These are phyloP conservation scores for Termitomyces sp. DNA, from an alignment of 768 basidiomycete genomes.

Conservation along the genomic window DNA sequence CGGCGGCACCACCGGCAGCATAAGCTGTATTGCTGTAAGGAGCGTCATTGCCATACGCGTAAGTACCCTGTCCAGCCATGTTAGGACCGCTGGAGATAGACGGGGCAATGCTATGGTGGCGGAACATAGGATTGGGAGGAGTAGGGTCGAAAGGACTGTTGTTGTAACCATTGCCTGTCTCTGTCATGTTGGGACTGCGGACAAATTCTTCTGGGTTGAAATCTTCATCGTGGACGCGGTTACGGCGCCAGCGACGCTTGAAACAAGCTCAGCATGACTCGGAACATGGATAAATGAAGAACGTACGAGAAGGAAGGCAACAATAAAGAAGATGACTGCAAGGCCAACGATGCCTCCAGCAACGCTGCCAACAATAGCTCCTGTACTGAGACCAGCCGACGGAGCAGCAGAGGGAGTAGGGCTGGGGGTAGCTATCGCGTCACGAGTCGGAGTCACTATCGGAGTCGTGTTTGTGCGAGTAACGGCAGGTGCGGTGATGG, in stretches of 20 bases:
- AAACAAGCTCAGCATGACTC: background rate
- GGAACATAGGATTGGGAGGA: slow-evolving; percentile 24
- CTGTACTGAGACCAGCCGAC: slow-evolving; percentile 26
- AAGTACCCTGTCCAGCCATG: slow-evolving; percentile 36
- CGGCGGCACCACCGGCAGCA: background rate
- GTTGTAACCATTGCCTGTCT: slow-evolving; percentile 14
- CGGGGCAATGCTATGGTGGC: slow-evolving; percentile 20
- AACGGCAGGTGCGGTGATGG: slow-evolving; percentile 9
- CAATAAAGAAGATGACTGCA: slow-evolving; percentile 29
- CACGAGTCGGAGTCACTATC: slow-evolving; percentile 10
- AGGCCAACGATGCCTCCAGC: slow-evolving; percentile 34
- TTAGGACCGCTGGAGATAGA: slow-evolving; percentile 26
- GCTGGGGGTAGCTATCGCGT: slow-evolving; percentile 12
- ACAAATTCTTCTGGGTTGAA: slow-evolving; percentile 28
- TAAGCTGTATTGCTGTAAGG: background rate
- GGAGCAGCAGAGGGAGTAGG: slow-evolving; percentile 11
- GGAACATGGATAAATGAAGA: background rate
- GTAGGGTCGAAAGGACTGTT: slow-evolving; percentile 20
- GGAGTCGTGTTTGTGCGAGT: slow-evolving; percentile 15
- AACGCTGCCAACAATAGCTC: slow-evolving; percentile 34
- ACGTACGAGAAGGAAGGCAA: slow-evolving; percentile 37
- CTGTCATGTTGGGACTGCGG: slow-evolving; percentile 18
- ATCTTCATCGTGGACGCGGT: slow-evolving; percentile 24
- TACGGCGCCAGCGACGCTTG: slow-evolving; percentile 33
- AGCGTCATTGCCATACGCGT: slow-evolving; percentile 16